Conservation (phyloP, 371 early-diverging fungal species). For the Ordospora pajunii region DNA sequence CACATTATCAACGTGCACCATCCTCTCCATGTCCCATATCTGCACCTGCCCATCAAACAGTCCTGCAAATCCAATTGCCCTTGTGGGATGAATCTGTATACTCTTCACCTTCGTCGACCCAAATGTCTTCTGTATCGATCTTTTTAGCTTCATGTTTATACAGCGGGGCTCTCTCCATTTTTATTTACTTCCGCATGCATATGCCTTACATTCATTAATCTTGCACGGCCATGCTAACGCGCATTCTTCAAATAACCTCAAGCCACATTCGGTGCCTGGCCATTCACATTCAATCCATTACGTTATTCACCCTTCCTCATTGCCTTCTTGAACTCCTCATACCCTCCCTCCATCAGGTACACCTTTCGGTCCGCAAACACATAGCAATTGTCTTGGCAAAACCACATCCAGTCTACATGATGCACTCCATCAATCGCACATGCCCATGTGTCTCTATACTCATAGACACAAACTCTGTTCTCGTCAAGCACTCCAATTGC, state of each 20-base stretch:
- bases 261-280: too few relatives aligned
- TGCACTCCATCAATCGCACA: not conserved
- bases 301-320: not conserved
- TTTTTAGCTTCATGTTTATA: slow-evolving; percentile 23
- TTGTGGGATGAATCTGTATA: slow-evolving; percentile 41
- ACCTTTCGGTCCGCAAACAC: slow-evolving; percentile 8
- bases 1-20: slow-evolving; percentile 26
- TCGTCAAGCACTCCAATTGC: not conserved
- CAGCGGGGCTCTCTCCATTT: not conserved
- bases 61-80: slow-evolving; percentile 41
- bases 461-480: not conserved
- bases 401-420: not conserved
- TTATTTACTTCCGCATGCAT: not conserved
- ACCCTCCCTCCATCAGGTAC: slow-evolving; percentile 6
- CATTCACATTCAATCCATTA: too few relatives aligned
- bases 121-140: slow-evolving; percentile 21
- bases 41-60: slow-evolving; percentile 55
- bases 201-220: not conserved
- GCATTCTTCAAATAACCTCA: too few relatives aligned
- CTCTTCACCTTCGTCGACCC: slow-evolving; percentile 49
- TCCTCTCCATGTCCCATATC: slow-evolving; percentile 43
- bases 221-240: not conserved
- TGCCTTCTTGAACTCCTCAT: not conserved
- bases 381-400: not conserved
- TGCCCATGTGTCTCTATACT: not conserved